Evolutionary conservation across 2,329 filamentous ascomycete species (phyloP).

Genomic region (Hymenoscyphus repandus): DNA sequence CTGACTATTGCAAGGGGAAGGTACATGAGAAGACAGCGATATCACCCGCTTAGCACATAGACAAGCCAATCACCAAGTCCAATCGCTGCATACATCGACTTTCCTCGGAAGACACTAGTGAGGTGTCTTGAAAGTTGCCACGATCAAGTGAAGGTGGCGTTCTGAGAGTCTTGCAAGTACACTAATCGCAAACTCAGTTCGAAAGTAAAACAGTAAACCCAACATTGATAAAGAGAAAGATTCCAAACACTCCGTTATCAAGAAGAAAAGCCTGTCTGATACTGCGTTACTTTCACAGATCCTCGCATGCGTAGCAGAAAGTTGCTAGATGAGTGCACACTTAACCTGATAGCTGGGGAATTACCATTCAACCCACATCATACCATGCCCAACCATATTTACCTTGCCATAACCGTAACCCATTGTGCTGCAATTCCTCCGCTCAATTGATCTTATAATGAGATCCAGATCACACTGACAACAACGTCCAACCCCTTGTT

Average conservation of each 20-base stretch:
- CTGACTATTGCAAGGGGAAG: neutral
- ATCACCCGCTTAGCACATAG: too few species aligned
- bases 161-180: neutral
- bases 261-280: too few species aligned
- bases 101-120: too few species aligned
- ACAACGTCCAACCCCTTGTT: conserved; percentile 64
- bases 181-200: neutral
- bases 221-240: too few species aligned
- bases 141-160: too few species aligned
- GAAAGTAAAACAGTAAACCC: too few species aligned
- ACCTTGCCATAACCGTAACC: conserved; percentile 12
- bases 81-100: neutral
- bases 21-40: neutral
- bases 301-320: conserved; percentile 6
- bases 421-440: neutral
- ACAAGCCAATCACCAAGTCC: neutral
- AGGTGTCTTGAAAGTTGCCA: too few species aligned
- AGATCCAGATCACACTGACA: conserved; percentile 72
- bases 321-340: conserved; percentile 12
- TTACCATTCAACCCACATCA: conserved; percentile 7
- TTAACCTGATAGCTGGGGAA: conserved; percentile 13
- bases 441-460: conserved; percentile 17
- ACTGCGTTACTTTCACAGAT: conserved; percentile 9
- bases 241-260: too few species aligned
- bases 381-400: conserved; percentile 2